Evolutionary conservation across 306 rosid genomes (phyloP).

Genomic region (Arachis stenosperma): DNA sequence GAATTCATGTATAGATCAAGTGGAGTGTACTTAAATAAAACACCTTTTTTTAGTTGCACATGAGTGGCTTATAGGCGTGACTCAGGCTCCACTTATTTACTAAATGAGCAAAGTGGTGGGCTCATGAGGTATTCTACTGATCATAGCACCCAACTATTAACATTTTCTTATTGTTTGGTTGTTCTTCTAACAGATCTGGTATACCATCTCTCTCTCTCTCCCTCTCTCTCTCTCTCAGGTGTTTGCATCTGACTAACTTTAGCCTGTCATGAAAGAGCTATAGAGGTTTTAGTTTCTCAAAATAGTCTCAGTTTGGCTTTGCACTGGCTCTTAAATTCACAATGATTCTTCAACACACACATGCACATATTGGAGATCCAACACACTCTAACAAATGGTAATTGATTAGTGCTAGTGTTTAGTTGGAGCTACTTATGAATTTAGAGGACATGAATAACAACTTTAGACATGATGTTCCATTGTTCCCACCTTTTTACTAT

Average conservation of each 20-base stretch:
- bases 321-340: not conserved
- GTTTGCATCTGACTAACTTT: not conserved
- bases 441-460: not conserved
- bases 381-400: not conserved
- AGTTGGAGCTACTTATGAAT: not conserved
- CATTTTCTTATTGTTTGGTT: not conserved
- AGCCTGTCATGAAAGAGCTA: not conserved
- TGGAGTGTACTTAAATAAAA: not conserved
- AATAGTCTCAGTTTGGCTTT: not conserved
- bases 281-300: not conserved
- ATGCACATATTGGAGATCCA: slow-evolving; percentile 12
- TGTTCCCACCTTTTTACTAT: not conserved
- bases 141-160: not conserved
- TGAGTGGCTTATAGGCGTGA: not conserved
- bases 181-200: slow-evolving; percentile 2
- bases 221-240: not conserved
- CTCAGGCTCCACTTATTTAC: not conserved
- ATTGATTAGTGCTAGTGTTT: not conserved
- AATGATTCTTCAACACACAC: not conserved
- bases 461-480: too few species aligned
- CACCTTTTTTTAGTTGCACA: not conserved
- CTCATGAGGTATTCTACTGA: not conserved
- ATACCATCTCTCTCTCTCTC: not conserved
- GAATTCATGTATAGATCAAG: not conserved
- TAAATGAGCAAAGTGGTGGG: not conserved